Evolutionary conservation across 768 basidiomycete genomes (phyloP), one percentile per base, ranked within the genome.

Genomic region (Boletus tomentosulus): DNA sequence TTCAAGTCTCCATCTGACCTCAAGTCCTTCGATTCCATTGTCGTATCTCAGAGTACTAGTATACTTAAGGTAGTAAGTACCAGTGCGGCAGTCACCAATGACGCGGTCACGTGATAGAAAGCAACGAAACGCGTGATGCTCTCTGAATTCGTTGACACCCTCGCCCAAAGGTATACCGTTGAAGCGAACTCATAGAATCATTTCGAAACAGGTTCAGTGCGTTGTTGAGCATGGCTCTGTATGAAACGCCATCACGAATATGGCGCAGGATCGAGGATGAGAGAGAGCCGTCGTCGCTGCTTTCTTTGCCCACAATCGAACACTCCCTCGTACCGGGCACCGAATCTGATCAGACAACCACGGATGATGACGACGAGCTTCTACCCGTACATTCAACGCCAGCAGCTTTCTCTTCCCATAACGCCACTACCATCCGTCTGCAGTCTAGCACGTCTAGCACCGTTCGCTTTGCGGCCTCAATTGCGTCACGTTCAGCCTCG

Each of bases 251-350:
- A 0, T 92, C 91, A 25, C 78, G 89, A 42, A 84, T 93, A 63
- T 89, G 86, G 86, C 79, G 90, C 28, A 80, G 91, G 44, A 91
- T 93, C 48, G 83, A 92, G 67, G 86, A 90, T 60, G 81, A 83
- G 55, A 70, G 75, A 57, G 88, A 90, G 57, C 86, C 92, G 76
- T 87, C 91, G 10, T 92, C 90, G 30, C 74, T 93, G 3, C 90
- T 90, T 2, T 89, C 88, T 3, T 69, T 92, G 12, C 87, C 89
- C 7, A 75, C 64, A 2, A 85, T 87, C 62, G 88, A 91, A 30
- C 82, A 87, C 60, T 86, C 84, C 19, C 74, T 66, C 4, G 73
- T 74, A 52, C 70, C 66, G 27, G 72, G 75, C 47, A 64, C 66
- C 35, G 68, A 69, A 50, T 64, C 62, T 24, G 62, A 69, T 54